A percentile compares a stretch with the other conserved stretches of the same genome.
These are phyloP conservation scores for Musa schizocarpa DNA, from an alignment of 176 grass and related monocot genomes.

Conservation along the genomic window DNA sequence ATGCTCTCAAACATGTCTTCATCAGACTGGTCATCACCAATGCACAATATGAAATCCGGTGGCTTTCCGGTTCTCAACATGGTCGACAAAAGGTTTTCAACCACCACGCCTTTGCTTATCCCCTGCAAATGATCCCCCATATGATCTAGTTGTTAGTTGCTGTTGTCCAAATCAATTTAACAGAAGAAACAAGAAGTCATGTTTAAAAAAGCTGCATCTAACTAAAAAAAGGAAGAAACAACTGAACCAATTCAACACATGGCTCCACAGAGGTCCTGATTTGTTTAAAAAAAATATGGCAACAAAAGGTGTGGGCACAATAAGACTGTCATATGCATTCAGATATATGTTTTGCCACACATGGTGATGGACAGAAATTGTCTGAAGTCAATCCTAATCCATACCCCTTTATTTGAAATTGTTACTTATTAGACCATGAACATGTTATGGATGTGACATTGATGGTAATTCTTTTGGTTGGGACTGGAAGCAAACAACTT, in stretches of 20 bases:
- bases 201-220: not conserved
- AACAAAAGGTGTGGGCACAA: too few species aligned
- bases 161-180: not conserved
- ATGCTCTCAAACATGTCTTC: conserved; percentile 99
- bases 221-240: not conserved
- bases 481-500: not conserved
- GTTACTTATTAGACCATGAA: conserved; percentile 5
- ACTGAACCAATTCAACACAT: conserved; percentile 22
- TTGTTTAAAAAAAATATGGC: too few species aligned
- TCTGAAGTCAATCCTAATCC: conserved; percentile 45
- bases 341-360: not conserved
- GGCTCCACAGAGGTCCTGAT: not conserved
- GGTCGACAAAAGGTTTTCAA: conserved; percentile 49
- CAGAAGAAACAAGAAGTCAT: not conserved
- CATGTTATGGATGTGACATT: not conserved
- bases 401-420: conserved; percentile 30
- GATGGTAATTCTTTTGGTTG: not conserved
- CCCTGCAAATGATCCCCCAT: conserved; percentile 40
- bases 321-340: not conserved
- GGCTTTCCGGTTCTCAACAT: conserved; percentile 37
- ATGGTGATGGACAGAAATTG: conserved; percentile 23
- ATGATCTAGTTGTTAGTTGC: conserved; percentile 10
- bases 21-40: conserved; percentile 85
- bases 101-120: conserved; percentile 85
- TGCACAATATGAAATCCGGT: conserved; percentile 79